phyloP scores from a whole-genome alignment of 2,329 filamentous ascomycete species.

The Neofusicoccum cordaticola region DNA sequence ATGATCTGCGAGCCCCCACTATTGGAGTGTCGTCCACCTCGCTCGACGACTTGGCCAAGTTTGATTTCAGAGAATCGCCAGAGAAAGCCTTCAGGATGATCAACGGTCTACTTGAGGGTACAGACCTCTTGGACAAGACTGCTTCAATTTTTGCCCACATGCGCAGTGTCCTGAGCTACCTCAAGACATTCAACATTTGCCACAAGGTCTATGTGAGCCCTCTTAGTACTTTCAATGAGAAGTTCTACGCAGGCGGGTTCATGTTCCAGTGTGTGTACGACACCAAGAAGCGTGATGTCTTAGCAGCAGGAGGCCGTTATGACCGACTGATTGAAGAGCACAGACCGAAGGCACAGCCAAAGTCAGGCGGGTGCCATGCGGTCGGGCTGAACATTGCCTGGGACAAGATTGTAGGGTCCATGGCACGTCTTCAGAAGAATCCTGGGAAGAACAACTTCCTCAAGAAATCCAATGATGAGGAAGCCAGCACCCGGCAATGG shows the following conservation, averaged over 20 bases:
- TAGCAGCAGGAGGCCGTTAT: slow-evolving; percentile 91
- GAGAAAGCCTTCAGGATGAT: slow-evolving; percentile 70
- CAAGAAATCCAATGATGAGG: slow-evolving; percentile 68
- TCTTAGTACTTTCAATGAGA: slow-evolving; percentile 83
- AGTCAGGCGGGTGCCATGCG: slow-evolving; percentile 59
- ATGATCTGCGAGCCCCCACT: slow-evolving; percentile 74
- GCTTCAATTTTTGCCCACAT: slow-evolving; percentile 69
- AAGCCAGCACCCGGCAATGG: slow-evolving; percentile 35
- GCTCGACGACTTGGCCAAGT: slow-evolving; percentile 82
- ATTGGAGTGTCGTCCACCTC: slow-evolving; percentile 85
- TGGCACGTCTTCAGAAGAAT: slow-evolving; percentile 52
- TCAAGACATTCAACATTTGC: slow-evolving; percentile 70
- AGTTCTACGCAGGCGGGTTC: slow-evolving; percentile 76
- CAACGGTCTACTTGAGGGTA: slow-evolving; percentile 53
- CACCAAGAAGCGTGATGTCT: slow-evolving; percentile 74
- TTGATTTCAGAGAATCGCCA: slow-evolving; percentile 80
- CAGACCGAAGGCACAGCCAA: slow-evolving; percentile 64
- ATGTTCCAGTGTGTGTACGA: slow-evolving; percentile 91
- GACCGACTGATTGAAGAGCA: slow-evolving; percentile 85
- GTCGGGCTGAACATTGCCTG: slow-evolving; percentile 91
- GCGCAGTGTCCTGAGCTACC: slow-evolving; percentile 72
- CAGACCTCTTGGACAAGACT: slow-evolving; percentile 51
- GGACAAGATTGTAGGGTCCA: slow-evolving; percentile 70
- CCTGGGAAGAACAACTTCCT: slow-evolving; percentile 52
- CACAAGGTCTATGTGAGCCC: slow-evolving; percentile 82